These are phyloP conservation scores for Septoria linicola DNA, from an alignment of 2,329 filamentous ascomycete genomes.

Conservation along the genomic window DNA sequence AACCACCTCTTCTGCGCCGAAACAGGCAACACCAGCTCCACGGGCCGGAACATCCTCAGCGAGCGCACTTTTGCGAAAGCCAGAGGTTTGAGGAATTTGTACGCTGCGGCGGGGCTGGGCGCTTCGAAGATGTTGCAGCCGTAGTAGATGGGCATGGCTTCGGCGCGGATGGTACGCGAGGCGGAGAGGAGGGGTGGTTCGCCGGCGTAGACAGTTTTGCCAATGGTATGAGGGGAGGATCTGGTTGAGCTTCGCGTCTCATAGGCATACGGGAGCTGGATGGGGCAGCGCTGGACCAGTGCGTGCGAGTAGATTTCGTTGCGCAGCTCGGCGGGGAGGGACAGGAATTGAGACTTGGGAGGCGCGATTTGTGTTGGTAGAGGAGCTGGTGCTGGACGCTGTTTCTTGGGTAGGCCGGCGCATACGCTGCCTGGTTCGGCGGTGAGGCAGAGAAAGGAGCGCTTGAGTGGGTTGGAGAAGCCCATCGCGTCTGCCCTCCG, in stretches of 20 bases:
- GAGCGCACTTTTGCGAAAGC: slow-evolving; percentile 14
- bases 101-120: slow-evolving; percentile 20
- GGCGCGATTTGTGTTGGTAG: neutral
- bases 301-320: slow-evolving; percentile 22
- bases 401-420: slow-evolving; percentile 13
- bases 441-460: slow-evolving; percentile 11
- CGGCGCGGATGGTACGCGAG: slow-evolving; percentile 19
- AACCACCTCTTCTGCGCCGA: slow-evolving; percentile 18
- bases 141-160: slow-evolving; percentile 27
- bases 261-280: slow-evolving; percentile 26
- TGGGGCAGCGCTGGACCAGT: slow-evolving; percentile 12
- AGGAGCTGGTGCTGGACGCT: neutral
- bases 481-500: neutral
- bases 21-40: slow-evolving; percentile 17
- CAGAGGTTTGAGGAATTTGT: slow-evolving; percentile 19
- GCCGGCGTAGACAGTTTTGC: neutral
- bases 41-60: slow-evolving; percentile 20
- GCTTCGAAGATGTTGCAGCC: slow-evolving; percentile 26
- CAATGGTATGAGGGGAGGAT: neutral
- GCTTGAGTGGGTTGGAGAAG: slow-evolving; percentile 8
- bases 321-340: slow-evolving; percentile 18
- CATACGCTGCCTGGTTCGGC: slow-evolving; percentile 15
- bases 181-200: slow-evolving; percentile 22
- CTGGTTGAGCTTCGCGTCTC: slow-evolving; percentile 11
- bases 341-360: slow-evolving; percentile 13